Evolutionary conservation across 768 basidiomycete species (phyloP).

Genomic region (Tephrocybe rancida): DNA sequence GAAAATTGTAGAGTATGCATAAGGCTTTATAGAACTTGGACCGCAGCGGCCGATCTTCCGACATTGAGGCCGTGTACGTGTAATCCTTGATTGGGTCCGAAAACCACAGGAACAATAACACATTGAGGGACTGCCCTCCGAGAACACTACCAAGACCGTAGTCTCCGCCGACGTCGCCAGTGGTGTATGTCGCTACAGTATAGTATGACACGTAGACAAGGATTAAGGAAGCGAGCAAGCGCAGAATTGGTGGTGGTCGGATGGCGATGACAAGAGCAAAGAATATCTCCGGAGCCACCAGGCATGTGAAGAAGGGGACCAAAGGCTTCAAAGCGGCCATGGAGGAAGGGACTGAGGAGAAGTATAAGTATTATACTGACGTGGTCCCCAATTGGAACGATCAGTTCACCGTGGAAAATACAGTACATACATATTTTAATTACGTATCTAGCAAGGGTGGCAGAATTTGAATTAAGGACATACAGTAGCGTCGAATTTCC

Average conservation of each 20-base stretch:
- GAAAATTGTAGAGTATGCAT: conserved; percentile 7
- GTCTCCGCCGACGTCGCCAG: conserved; percentile 1
- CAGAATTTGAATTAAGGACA: too few relatives aligned
- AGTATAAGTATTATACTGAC: neutral
- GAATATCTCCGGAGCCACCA: conserved; percentile 6
- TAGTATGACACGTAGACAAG: conserved; percentile 5
- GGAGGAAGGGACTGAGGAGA: neutral
- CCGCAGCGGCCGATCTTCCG: neutral
- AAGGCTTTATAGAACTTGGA: neutral
- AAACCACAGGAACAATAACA: conserved; percentile 5
- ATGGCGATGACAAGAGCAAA: conserved; percentile 6
- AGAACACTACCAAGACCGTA: conserved; percentile 4
- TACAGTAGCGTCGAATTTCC: too few relatives aligned
- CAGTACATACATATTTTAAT: too few relatives aligned
- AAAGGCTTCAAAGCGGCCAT: conserved; percentile 1
- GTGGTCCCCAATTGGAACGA: neutral
- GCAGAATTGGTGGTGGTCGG: conserved; percentile 1
- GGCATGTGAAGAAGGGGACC: conserved; percentile 2
- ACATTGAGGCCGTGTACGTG: neutral
- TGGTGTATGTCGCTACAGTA: conserved; percentile 6
- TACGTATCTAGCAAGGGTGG: too few relatives aligned
- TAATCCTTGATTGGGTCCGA: conserved; percentile 9
- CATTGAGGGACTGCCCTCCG: neutral
- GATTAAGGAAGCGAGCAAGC: conserved; percentile 3
- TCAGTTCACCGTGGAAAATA: too few relatives aligned